These are phyloP conservation scores for Triticum turgidum DNA, from an alignment of 176 grass and related monocot species.

Conservation along the genomic window DNA sequence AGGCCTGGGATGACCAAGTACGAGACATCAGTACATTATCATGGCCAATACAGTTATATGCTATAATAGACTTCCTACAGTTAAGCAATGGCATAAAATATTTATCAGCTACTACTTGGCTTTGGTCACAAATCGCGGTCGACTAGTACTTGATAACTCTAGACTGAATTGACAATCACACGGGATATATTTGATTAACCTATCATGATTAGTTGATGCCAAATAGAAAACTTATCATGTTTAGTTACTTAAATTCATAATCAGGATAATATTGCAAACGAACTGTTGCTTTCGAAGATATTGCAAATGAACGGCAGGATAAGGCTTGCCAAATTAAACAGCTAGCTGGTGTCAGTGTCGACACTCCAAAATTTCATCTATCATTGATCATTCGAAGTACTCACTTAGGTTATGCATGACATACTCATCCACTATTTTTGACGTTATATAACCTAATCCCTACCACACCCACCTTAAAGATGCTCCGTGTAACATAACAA, in stretches of 20 bases:
- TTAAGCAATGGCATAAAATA: not conserved
- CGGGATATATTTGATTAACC: not conserved
- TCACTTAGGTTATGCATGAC: conserved; percentile 37
- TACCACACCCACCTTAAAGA: conserved; percentile 23
- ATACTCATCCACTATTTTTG: not conserved
- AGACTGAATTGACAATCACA: not conserved
- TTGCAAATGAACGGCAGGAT: conserved; percentile 18
- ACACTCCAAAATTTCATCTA: not conserved
- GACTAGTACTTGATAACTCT: not conserved
- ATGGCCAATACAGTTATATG: too few species aligned
- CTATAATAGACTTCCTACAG: too few species aligned
- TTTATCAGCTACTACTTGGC: not conserved
- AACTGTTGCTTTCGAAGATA: not conserved
- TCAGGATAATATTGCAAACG: conserved; percentile 10
- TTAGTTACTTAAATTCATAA: not conserved
- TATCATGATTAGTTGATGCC: conserved; percentile 5
- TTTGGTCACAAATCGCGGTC: conserved; percentile 8
- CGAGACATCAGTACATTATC: not conserved
- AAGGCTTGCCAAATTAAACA: not conserved
- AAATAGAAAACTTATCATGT: not conserved
- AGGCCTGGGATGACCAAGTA: conserved; percentile 79
- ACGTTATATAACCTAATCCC: conserved; percentile 20
- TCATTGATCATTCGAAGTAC: not conserved
- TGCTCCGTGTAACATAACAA: not conserved
- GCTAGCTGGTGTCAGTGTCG: not conserved